phyloP scores from a whole-genome alignment of 805 yeast species.

The Candida gorgasii region DNA sequence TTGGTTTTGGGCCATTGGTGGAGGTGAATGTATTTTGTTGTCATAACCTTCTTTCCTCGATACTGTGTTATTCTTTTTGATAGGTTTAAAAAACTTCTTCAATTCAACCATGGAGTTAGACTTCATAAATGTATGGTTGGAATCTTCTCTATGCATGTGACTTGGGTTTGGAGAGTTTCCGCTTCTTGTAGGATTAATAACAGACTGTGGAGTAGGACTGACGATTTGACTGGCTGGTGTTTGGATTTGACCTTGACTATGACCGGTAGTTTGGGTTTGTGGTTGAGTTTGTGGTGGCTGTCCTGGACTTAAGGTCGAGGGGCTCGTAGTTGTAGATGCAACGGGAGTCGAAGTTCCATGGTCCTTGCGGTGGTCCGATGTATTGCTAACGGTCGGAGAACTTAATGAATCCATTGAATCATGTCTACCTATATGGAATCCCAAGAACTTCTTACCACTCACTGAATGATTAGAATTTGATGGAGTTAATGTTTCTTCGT shows the following conservation, averaged over 20 bases:
- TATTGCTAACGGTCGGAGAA: constrained; percentile 37
- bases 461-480: constrained; percentile 33
- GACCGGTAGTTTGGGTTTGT: constrained; percentile 12
- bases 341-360: constrained; percentile 1
- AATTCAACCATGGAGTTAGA: constrained; percentile 65
- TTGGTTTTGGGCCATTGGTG: constrained; percentile 22
- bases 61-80: constrained; percentile 30
- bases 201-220: constrained; percentile 3
- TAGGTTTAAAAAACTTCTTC: constrained; percentile 70
- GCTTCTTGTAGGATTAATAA: constrained; percentile 8
- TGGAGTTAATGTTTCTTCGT: constrained; percentile 27
- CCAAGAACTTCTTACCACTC: constrained; percentile 32
- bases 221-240: neutral
- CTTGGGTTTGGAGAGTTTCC: constrained; percentile 13
- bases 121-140: constrained; percentile 34
- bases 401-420: constrained; percentile 39
- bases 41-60: constrained; percentile 21
- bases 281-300: constrained; percentile 6
- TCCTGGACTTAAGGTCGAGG: constrained; percentile 11
- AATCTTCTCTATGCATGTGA: constrained; percentile 22
- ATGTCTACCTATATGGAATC: constrained; percentile 43
- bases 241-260: too few relatives aligned
- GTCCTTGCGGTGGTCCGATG: constrained; percentile 25
- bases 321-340: neutral
- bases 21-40: constrained; percentile 31